Evolutionary conservation across 345 rosid species (phyloP), one percentile per base, ranked within the genome.

Genomic region (Citropsis articulata): DNA sequence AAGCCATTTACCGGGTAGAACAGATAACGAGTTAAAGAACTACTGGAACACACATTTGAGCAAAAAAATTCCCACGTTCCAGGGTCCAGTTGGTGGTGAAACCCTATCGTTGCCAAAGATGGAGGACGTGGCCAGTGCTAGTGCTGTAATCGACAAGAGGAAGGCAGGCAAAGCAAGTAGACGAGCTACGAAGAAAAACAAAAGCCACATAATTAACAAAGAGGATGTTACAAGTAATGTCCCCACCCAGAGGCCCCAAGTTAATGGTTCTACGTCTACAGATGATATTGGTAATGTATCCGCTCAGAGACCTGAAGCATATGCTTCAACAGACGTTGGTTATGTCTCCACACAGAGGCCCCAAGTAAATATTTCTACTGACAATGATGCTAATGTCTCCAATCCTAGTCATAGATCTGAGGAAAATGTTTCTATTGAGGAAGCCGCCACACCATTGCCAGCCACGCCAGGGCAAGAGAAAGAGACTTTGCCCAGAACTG

Each of bases 21-120:
- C 94, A 45, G 94, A 91, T 73, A 91, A 91, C 70, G 94, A 91
- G 72, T 88, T 91, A 33, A 91, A 91, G 76, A 91, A 91, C 72
- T 85, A 89, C 78, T 89, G 94, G 94, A 91, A 89, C 73, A 88
- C 92, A 30, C 90, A 88, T 57, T 70, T 91, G 73, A 84, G 91
- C 57, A 78, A 91, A 57, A 88, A 85, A 78, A 77, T 87, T 69
- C 74, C 77, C 80, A 81, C 79, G 22, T 84, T 85, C 24, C 73
- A 83, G 78, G 48, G 79, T 77, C 4, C 25, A 31, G 2, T 42
- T 42, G 48, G 14, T 42, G 72, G 62, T 35, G 80, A 36, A 64
- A 50, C 18, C 12, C 62, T 62, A 7, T 42, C 48, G 9, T 42
- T 10, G 16, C 63, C 80, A 0, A 60, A 60, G 38, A 53, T 61